Evolutionary conservation across 257 asterid species (phyloP).

Genomic region (Scutellaria baicalensis): DNA sequence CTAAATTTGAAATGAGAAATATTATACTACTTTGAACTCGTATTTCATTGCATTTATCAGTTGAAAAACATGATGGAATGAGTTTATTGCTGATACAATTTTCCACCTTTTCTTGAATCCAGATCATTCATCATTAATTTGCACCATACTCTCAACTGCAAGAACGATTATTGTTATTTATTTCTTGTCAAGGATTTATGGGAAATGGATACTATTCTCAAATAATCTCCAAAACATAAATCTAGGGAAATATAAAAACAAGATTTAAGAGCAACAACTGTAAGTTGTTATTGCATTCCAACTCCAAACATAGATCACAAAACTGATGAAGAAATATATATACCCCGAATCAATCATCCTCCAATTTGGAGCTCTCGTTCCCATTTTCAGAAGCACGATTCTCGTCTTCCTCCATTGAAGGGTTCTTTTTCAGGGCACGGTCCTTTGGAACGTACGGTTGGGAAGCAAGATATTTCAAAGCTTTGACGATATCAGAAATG

Average conservation of each 20-base stretch:
- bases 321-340: neutral
- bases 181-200: neutral
- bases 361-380: neutral
- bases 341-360: neutral
- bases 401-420: neutral
- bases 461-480: constrained; percentile 52
- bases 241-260: neutral
- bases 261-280: neutral
- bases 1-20: too few relatives aligned
- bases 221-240: neutral
- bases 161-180: neutral
- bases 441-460: constrained; percentile 35
- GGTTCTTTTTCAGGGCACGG: neutral
- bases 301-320: neutral
- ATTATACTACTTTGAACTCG: too few relatives aligned
- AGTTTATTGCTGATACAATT: too few relatives aligned
- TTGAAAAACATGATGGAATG: too few relatives aligned
- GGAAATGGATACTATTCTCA: neutral
- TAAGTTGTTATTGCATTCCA: too few relatives aligned
- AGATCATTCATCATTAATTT: neutral
- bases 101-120: too few relatives aligned
- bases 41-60: too few relatives aligned
- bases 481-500: constrained; percentile 45
- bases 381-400: neutral
- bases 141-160: neutral